A percentile compares a stretch with the other conserved stretches of the same genome.
These are phyloP conservation scores for Penicillium turbatum DNA, from an alignment of 495 filamentous ascomycete species.

Conservation along the genomic window DNA sequence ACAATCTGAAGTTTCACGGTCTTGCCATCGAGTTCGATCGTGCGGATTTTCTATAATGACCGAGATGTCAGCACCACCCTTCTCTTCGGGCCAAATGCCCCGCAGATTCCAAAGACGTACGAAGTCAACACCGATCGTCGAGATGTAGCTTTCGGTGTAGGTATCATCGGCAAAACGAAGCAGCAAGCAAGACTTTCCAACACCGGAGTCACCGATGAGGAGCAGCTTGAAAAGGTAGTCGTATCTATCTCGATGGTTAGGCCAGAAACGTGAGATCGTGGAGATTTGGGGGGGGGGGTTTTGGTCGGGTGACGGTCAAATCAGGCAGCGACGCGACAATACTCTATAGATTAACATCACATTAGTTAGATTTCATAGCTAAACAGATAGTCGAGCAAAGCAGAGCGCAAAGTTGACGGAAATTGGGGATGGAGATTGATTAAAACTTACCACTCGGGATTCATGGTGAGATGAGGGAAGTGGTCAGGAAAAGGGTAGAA, in stretches of 20 bases:
- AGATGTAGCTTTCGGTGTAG: conserved; percentile 99
- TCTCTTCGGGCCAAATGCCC: conserved; percentile 3
- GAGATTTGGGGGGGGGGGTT: conserved; percentile 1
- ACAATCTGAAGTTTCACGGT: conserved; percentile 99
- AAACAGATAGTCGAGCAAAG: background rate
- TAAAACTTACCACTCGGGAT: conserved; percentile 84
- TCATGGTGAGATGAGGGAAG: conserved; percentile 58
- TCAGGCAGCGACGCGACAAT: background rate
- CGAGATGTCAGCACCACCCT: conserved; percentile 23
- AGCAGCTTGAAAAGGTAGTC: conserved; percentile 99
- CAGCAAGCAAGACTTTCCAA: conserved; percentile 98
- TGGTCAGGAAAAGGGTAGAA: background rate
- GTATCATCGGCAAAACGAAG: conserved; percentile 98
- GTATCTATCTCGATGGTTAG: conserved; percentile 66
- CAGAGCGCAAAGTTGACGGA: conserved; percentile 4
- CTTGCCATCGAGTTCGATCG: conserved; percentile 98
- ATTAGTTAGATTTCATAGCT: conserved; percentile 3
- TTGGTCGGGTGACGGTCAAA: conserved; percentile 2
- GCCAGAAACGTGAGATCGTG: conserved; percentile 12
- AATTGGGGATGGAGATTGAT: conserved; percentile 14
- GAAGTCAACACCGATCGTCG: conserved; percentile 98
- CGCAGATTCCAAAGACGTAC: conserved; percentile 52
- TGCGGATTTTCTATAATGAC: conserved; percentile 87
- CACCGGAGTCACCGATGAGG: conserved; percentile 98
- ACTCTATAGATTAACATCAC: conserved; percentile 21